A percentile compares a stretch with the other conserved stretches of the same genome.
phyloP scores from a whole-genome alignment of 345 rosid species.

The Pelargonium nanum region DNA sequence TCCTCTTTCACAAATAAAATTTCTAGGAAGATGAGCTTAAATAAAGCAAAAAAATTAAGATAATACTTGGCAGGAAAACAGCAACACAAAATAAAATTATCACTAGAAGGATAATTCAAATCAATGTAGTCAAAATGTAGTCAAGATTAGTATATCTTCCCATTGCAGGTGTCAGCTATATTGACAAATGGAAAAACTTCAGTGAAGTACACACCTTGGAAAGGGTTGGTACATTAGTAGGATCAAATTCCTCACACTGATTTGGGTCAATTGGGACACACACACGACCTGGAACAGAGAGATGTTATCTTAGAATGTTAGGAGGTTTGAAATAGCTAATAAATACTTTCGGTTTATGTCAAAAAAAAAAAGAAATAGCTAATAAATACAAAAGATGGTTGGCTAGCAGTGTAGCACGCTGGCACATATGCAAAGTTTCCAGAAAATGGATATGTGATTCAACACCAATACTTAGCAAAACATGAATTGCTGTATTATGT shows the following conservation, averaged over 20 bases:
- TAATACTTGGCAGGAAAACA: not conserved
- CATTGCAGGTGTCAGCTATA: not conserved
- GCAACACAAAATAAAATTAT: not conserved
- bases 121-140: not conserved
- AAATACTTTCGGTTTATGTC: no score
- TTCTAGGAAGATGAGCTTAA: not conserved
- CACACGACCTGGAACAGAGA: slow-evolving; percentile 50
- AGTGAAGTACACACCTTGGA: not conserved
- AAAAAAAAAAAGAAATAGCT: not conserved
- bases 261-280: slow-evolving; percentile 87
- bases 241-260: slow-evolving; percentile 75
- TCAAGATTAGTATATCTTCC: not conserved
- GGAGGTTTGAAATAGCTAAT: not conserved
- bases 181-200: not conserved
- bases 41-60: no score
- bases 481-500: no score
- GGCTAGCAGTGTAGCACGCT: not conserved
- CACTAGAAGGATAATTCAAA: not conserved
- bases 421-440: not conserved
- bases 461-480: not conserved
- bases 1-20: not conserved
- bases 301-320: not conserved
- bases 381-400: not conserved
- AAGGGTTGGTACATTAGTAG: slow-evolving; percentile 59
- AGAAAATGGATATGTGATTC: not conserved